These are phyloP conservation scores for Euphorbia lathyris DNA, from an alignment of 345 rosid species.

Conservation along the genomic window DNA sequence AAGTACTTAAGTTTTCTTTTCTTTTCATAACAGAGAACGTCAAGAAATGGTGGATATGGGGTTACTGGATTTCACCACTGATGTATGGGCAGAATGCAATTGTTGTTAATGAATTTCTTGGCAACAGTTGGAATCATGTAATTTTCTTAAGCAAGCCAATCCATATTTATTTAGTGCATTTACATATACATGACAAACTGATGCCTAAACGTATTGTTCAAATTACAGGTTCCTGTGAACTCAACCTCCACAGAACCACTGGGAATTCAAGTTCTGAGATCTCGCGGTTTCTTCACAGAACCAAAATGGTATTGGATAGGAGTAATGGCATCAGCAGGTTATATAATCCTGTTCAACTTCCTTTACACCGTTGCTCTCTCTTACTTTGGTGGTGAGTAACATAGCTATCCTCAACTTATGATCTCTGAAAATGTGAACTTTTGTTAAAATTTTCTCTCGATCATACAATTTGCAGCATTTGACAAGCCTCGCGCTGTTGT, in stretches of 20 bases:
- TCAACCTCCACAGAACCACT: constrained; percentile 28
- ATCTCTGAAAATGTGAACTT: not conserved
- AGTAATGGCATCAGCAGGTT: constrained; percentile 39
- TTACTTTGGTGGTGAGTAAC: constrained; percentile 49
- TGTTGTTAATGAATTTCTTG: constrained; percentile 62
- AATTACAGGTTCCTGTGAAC: constrained; percentile 21
- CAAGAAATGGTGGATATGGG: constrained; percentile 93
- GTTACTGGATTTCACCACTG: constrained; percentile 72
- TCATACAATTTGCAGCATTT: constrained; percentile 38
- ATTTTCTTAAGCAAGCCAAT: constrained; percentile 6
- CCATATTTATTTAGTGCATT: not conserved
- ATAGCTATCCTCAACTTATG: too few relatives aligned
- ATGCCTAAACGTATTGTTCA: not conserved
- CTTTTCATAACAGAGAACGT: constrained; percentile 42
- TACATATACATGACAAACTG: not conserved
- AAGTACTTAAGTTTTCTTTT: not conserved
- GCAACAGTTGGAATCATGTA: constrained; percentile 57
- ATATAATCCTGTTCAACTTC: constrained; percentile 41
- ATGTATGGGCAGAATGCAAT: constrained; percentile 80
- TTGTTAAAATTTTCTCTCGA: not conserved
- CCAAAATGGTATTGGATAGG: constrained; percentile 74
- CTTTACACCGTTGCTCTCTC: constrained; percentile 43
- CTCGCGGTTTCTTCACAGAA: constrained; percentile 44
- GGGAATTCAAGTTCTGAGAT: constrained; percentile 45
- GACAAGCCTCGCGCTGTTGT: constrained; percentile 50